phyloP scores from a whole-genome alignment of 2,329 filamentous ascomycete species.

The Colletotrichum sp. region DNA sequence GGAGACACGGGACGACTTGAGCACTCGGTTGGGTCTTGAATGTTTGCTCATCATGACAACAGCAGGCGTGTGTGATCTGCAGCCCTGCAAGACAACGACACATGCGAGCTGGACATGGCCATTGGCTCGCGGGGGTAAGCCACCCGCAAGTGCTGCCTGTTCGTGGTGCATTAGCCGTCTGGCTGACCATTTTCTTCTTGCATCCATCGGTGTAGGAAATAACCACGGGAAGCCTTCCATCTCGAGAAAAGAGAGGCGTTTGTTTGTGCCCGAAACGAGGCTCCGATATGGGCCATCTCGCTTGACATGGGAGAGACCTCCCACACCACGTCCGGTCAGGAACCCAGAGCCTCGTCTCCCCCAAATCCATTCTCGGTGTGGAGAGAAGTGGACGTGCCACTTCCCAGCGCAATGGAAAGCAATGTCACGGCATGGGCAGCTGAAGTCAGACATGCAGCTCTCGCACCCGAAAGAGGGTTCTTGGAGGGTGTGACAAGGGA shows the following conservation, averaged over 20 bases:
- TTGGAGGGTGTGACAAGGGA: not conserved
- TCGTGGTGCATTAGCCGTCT: not conserved
- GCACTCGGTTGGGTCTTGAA: not conserved
- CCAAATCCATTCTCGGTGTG: not conserved
- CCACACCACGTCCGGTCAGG: not conserved
- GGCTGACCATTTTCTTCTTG: not conserved
- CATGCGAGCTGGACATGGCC: not conserved
- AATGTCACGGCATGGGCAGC: not conserved
- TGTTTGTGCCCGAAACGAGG: not conserved
- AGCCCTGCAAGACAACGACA: not conserved
- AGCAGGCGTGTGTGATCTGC: not conserved
- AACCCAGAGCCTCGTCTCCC: not conserved
- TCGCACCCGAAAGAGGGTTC: not conserved
- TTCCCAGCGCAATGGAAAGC: not conserved
- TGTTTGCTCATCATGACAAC: not conserved
- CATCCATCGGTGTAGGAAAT: not conserved
- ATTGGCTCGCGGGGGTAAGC: slow-evolving; percentile 3
- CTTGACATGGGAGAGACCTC: not conserved
- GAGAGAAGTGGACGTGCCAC: not conserved
- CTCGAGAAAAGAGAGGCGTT: not conserved
- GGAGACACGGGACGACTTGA: not conserved
- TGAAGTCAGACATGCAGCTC: not conserved
- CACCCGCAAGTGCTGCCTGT: not conserved
- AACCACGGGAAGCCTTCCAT: not conserved
- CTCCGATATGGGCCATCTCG: not conserved